Base-by-base conservation (phyloP, 2,329 filamentous ascomycete genomes). In the Ceratocystis smalleyi region DNA sequence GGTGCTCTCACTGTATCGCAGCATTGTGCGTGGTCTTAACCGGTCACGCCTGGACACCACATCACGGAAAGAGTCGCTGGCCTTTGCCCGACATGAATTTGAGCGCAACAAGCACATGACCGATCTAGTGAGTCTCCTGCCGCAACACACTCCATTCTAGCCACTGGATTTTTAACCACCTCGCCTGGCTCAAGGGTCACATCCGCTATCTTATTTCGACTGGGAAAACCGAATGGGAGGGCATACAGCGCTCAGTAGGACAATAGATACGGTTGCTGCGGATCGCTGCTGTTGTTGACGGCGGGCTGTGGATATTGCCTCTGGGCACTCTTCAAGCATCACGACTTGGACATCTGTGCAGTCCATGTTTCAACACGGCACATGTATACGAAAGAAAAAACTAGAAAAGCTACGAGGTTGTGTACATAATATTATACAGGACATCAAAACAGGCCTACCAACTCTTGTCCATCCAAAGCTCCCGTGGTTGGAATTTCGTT, bases 221-320 rank as follows among this genome's bases (percentile, higher is more conserved):
- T 2, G 83, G 83, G 63, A 85, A 83, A 74, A 83, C 82, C 30
- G 80, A 86, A 70, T 86, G 83, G 83, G 81, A 86, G 69, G 77
- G 72, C 63, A 84, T 85, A 79, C 81, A 80, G 73, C 75, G 79
- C 68, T 81, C 81, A 73, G 79, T 83, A 71, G 73, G 75, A 66
- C 77, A 78, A 51, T 70, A 47, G 57, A 43, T 5, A 15, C 5
- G 19, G 47, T 12, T 49, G n/a, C 3, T 49, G n/a, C 45, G 55
- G 15, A 59, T 17, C 17, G 35, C 4, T 40, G 12, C 35, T 15
- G 12, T 40, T 15, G 35, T 15, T 4, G 35, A 40, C 15, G 4
- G 15, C 15, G 4, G 15, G 15, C 10, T 12, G 35, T 40, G 12
- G 35, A 40, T 40, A 40, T 40, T 40, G 10, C 12, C 35, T 40